phyloP scores from a whole-genome alignment of 306 rosid species.

The Cucurbita maxima region DNA sequence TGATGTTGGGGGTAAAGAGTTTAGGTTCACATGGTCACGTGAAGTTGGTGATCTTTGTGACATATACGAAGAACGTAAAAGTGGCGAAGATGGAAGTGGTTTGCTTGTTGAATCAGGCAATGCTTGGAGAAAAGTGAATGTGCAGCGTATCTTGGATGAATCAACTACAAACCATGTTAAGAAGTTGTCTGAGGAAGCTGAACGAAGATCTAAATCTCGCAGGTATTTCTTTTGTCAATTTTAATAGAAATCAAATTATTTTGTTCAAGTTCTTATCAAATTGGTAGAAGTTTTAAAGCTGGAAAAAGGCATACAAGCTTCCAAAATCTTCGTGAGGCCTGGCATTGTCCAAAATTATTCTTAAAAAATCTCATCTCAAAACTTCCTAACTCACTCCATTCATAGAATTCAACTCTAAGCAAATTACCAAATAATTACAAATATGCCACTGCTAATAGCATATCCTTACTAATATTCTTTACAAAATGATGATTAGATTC shows the following conservation, averaged over 20 bases:
- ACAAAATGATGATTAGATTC: neutral
- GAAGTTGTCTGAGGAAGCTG: slow-evolving; percentile 80
- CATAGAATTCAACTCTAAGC: neutral
- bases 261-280: neutral
- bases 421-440: no score
- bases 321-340: neutral
- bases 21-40: slow-evolving; percentile 70
- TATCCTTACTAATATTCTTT: neutral
- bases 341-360: neutral
- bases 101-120: slow-evolving; percentile 79
- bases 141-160: slow-evolving; percentile 83
- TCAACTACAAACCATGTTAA: slow-evolving; percentile 64
- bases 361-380: neutral
- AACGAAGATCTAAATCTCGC: slow-evolving; percentile 61
- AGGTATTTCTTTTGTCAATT: slow-evolving; percentile 27
- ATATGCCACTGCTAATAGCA: neutral
- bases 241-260: neutral
- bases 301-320: neutral
- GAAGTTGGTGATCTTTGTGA: slow-evolving; percentile 79
- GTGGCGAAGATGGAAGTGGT: slow-evolving; percentile 74
- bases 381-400: neutral
- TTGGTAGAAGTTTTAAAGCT: neutral
- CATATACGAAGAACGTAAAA: slow-evolving; percentile 61
- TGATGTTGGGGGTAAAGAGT: slow-evolving; percentile 88
- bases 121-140: slow-evolving; percentile 92